Percentiles rank a stretch among this genome's conserved stretches.
Evolutionary conservation across 2,329 filamentous ascomycete genomes (phyloP).

Genomic region (Raffaelea deltoideospora): DNA sequence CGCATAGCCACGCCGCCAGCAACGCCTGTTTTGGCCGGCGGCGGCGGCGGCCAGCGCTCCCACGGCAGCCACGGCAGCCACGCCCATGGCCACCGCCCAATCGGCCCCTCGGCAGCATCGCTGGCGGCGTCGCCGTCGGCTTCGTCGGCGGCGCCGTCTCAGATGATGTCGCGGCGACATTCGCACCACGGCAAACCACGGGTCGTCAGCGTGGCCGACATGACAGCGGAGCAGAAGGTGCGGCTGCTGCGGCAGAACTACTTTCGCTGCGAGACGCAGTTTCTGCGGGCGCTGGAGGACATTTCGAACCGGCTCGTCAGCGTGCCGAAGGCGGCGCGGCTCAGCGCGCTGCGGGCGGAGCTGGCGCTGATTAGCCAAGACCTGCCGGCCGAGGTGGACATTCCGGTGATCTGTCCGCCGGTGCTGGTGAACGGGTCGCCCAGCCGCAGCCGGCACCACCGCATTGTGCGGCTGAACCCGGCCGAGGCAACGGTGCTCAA

Average conservation of each 20-base stretch:
- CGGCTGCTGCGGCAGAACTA: conserved; percentile 65
- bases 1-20: conserved; percentile 34
- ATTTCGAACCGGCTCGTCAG: conserved; percentile 75
- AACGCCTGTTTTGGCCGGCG: conserved; percentile 44
- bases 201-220: conserved; percentile 40
- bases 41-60: conserved; percentile 23
- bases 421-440: conserved; percentile 58
- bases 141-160: too few species aligned
- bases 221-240: conserved; percentile 53
- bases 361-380: conserved; percentile 69
- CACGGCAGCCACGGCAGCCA: background rate
- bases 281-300: conserved; percentile 64
- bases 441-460: conserved; percentile 62
- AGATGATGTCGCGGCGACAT: conserved; percentile 32
- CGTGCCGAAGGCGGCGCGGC: conserved; percentile 65
- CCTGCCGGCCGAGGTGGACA: conserved; percentile 68
- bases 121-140: too few species aligned
- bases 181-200: conserved; percentile 44
- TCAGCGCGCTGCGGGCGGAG: conserved; percentile 69
- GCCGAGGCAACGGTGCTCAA: conserved; percentile 75
- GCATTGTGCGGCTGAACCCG: conserved; percentile 70
- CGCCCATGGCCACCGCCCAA: conserved; percentile 21
- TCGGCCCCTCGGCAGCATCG: too few species aligned
- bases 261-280: conserved; percentile 68
- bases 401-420: conserved; percentile 67